These are phyloP conservation scores for Xylaria polymorpha DNA, from an alignment of 2,329 filamentous ascomycete genomes.

Conservation along the genomic window DNA sequence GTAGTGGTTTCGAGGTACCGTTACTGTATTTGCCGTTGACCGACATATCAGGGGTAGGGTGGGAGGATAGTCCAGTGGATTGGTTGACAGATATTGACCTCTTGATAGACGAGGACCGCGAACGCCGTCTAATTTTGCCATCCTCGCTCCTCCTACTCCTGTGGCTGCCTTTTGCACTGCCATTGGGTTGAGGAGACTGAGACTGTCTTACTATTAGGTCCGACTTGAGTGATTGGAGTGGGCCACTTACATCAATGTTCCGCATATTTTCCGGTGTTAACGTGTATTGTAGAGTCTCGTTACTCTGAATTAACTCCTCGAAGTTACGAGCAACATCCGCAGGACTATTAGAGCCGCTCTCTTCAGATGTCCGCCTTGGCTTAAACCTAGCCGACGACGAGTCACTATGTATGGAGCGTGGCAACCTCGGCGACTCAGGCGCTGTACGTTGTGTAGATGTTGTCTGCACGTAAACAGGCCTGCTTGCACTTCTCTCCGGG, in stretches of 20 bases:
- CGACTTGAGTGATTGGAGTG: conserved; percentile 26
- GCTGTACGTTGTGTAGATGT: conserved; percentile 38
- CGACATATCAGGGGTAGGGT: conserved; percentile 49
- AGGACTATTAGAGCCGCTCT: conserved; percentile 59
- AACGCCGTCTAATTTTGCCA: conserved; percentile 52
- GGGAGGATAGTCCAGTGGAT: conserved; percentile 53
- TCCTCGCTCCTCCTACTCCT: conserved; percentile 63
- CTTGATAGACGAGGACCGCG: conserved; percentile 59
- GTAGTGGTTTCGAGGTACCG: conserved; percentile 49
- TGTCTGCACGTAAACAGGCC: conserved; percentile 42
- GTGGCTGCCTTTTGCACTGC: conserved; percentile 56
- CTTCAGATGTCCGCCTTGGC: conserved; percentile 68
- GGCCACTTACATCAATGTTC: conserved; percentile 73
- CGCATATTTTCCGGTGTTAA: conserved; percentile 84
- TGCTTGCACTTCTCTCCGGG: conserved; percentile 48
- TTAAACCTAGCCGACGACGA: conserved; percentile 65
- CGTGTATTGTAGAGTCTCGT: conserved; percentile 85
- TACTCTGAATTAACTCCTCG: conserved; percentile 83
- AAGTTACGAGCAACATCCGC: conserved; percentile 75
- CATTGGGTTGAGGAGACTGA: conserved; percentile 54
- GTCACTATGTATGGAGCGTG: conserved; percentile 58
- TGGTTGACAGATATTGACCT: conserved; percentile 57
- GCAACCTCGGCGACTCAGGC: conserved; percentile 48
- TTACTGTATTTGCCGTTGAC: conserved; percentile 46
- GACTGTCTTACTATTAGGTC: conserved; percentile 50